Evolutionary conservation across 179 eudicot genomes (phyloP).

Genomic region (Heliamphora pulchella): DNA sequence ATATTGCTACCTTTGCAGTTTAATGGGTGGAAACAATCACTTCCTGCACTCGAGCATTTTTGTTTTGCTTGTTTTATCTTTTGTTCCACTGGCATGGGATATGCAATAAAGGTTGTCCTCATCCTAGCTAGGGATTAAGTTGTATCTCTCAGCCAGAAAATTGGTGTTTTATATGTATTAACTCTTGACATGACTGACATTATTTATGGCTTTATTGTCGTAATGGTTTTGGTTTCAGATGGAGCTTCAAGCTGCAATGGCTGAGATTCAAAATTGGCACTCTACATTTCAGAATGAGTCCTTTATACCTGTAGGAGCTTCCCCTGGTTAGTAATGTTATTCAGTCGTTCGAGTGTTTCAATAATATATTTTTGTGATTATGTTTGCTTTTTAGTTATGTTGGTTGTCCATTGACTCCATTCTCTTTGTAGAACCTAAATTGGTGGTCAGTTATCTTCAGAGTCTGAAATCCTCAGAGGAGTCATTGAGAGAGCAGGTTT

Average conservation of each 20-base stretch:
- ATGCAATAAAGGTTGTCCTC: neutral
- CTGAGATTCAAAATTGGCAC: constrained; percentile 89
- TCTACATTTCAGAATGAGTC: constrained; percentile 78
- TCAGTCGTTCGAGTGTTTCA: neutral
- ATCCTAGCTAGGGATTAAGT: neutral
- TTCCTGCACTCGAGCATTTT: neutral
- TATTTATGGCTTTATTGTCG: constrained; percentile 7
- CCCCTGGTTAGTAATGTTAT: constrained; percentile 48
- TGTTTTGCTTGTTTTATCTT: neutral
- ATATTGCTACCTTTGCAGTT: neutral
- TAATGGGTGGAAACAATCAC: neutral
- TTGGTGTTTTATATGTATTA: neutral
- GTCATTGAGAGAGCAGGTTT: constrained; percentile 84
- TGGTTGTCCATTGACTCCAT: neutral
- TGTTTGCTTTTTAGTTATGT: neutral
- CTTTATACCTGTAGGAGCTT: constrained; percentile 56
- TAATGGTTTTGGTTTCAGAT: constrained; percentile 32
- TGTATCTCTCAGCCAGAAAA: neutral
- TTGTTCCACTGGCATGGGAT: neutral
- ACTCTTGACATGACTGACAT: neutral
- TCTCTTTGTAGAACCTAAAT: constrained; percentile 56
- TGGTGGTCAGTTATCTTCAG: constrained; percentile 68
- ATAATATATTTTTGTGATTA: neutral
- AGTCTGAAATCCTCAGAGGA: constrained; percentile 79
- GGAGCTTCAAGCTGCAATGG: constrained; percentile 77